Conservation (phyloP, 495 filamentous ascomycete species). For the Chlorociboria aeruginascens region DNA sequence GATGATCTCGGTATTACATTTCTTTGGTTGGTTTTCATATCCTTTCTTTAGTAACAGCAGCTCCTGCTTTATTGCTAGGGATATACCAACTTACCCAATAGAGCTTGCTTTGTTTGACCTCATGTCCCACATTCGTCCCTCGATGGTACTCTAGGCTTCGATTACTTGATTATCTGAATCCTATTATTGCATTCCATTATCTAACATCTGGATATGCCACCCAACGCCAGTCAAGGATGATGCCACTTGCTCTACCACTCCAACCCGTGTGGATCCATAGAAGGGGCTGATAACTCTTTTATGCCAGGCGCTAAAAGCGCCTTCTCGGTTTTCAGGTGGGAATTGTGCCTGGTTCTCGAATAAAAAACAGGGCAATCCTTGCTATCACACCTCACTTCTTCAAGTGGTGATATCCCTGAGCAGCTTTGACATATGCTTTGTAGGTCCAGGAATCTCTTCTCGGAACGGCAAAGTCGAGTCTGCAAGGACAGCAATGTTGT, state of each 20-base stretch:
- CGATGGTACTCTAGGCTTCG: no score
- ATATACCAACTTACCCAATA: no score
- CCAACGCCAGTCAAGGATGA: background rate
- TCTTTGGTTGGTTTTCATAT: no score
- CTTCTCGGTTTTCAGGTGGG: conserved; percentile 46
- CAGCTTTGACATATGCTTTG: conserved; percentile 73
- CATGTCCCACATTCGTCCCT: no score
- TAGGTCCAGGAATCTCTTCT: conserved; percentile 55
- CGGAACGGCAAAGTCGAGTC: conserved; percentile 43
- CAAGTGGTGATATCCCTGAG: conserved; percentile 54
- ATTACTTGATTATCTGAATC: no score
- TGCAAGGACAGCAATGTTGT: conserved; percentile 50
- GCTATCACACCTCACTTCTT: conserved; percentile 76
- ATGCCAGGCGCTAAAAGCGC: conserved; percentile 43
- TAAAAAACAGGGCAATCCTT: conserved; percentile 92
- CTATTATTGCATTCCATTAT: no score
- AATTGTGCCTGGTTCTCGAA: conserved; percentile 58
- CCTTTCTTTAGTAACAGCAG: no score
- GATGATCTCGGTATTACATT: no score
- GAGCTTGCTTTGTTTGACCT: no score
- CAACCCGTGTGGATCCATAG: conserved; percentile 20
- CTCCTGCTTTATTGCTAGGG: no score
- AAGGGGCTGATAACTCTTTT: conserved; percentile 35
- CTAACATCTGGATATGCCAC: background rate
- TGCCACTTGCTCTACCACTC: conserved; percentile 23